Percentiles rank a stretch among this genome's conserved stretches.
Evolutionary conservation across 495 filamentous ascomycete species (phyloP).

Genomic region (Trichoderma parareesei): DNA sequence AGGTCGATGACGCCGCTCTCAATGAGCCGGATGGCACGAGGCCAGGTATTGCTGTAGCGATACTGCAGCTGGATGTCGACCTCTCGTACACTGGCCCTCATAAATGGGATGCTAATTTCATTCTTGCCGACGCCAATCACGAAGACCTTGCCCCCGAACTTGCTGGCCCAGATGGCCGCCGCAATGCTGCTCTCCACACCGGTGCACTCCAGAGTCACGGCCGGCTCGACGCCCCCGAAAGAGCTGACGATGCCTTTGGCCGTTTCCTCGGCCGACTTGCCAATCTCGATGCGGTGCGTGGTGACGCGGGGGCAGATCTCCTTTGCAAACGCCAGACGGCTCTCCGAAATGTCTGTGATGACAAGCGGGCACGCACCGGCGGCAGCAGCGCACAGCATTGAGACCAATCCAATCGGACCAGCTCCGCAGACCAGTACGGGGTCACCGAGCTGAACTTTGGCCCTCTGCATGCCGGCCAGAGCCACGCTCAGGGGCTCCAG

Average conservation of each 20-base stretch:
- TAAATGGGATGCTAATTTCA: slow-evolving; percentile 90
- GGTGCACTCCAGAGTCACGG: slow-evolving; percentile 78
- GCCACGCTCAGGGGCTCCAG: slow-evolving; percentile 82
- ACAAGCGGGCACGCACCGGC: slow-evolving; percentile 80
- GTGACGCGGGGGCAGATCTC: slow-evolving; percentile 61
- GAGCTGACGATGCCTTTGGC: slow-evolving; percentile 56
- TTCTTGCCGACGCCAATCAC: slow-evolving; percentile 89
- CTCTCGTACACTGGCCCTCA: slow-evolving; percentile 81
- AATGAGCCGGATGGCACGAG: slow-evolving; percentile 79
- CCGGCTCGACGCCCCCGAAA: slow-evolving; percentile 65
- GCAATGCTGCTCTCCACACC: slow-evolving; percentile 84
- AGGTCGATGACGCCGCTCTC: slow-evolving; percentile 75
- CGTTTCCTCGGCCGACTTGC: slow-evolving; percentile 58
- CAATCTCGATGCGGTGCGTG: slow-evolving; percentile 68
- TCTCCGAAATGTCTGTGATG: slow-evolving; percentile 88
- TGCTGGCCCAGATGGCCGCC: slow-evolving; percentile 76
- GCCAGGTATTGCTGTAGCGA: slow-evolving; percentile 92
- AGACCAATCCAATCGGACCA: slow-evolving; percentile 84
- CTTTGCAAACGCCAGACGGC: slow-evolving; percentile 74
- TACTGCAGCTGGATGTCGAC: slow-evolving; percentile 95
- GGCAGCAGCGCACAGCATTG: slow-evolving; percentile 69
- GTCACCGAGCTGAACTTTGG: slow-evolving; percentile 70
- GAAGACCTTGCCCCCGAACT: slow-evolving; percentile 91
- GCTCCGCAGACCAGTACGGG: slow-evolving; percentile 81
- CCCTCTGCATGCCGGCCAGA: slow-evolving; percentile 74